Conservation (phyloP, 139 green algal species). For the Chlorella sp. region DNA sequence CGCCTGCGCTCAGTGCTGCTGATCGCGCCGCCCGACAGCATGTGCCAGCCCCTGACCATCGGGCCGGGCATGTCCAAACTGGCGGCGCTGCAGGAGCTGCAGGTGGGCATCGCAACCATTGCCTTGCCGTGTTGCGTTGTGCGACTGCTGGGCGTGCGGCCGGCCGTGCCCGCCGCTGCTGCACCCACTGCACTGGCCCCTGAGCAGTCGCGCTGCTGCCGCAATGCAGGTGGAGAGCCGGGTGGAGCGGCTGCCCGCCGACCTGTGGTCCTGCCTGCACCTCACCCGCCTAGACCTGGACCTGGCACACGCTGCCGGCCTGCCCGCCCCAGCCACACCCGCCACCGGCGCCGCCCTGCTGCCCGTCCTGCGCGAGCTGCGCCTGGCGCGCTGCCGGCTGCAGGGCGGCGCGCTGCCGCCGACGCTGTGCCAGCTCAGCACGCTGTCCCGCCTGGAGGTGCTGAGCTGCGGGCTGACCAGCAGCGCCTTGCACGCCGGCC, state of each 20-base stretch:
- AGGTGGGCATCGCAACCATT: too few relatives aligned
- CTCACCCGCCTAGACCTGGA: conserved; percentile 17
- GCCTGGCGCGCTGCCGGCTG: conserved; percentile 12
- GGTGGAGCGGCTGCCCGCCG: not conserved
- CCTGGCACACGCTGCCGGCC: not conserved
- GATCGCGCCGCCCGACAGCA: not conserved
- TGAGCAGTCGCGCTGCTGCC: conserved; percentile 2
- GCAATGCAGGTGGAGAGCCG: conserved; percentile 7
- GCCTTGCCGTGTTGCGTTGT: too few relatives aligned
- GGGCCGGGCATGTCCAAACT: conserved; percentile 14
- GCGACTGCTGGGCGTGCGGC: too few relatives aligned
- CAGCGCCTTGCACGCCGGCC: not conserved
- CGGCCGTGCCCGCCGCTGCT: too few relatives aligned
- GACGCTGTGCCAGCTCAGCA: not conserved
- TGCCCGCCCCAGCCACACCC: not conserved
- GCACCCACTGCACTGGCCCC: too few relatives aligned
- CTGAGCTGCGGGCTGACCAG: conserved; percentile 12
- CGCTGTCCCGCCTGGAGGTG: conserved; percentile 2
- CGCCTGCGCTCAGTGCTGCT: conserved; percentile 24
- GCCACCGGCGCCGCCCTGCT: not conserved
- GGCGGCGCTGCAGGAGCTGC: conserved; percentile 14
- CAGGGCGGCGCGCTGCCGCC: conserved; percentile 5
- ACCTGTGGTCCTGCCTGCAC: conserved; percentile 28
- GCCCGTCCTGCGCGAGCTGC: conserved; percentile 6
- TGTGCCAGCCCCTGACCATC: not conserved